Percentiles rank a stretch among this genome's conserved stretches.
Evolutionary conservation across 2,329 filamentous ascomycete genomes (phyloP).

Genomic region (Aspergillus melleus): DNA sequence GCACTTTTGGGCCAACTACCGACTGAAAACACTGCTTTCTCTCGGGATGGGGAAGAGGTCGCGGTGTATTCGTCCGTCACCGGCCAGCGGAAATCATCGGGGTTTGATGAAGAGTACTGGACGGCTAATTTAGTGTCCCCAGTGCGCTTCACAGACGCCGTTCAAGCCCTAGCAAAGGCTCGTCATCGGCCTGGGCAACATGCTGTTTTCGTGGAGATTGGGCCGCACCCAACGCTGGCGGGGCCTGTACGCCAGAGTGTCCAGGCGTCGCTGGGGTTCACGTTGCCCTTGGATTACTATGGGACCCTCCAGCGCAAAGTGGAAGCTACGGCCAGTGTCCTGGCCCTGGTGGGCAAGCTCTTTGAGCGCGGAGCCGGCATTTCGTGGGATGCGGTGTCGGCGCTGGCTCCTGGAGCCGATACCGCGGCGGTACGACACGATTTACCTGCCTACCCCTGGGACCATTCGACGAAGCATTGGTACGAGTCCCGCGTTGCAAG

Average conservation of each 20-base stretch:
- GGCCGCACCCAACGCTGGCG: slow-evolving; percentile 23
- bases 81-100: neutral
- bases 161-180: neutral
- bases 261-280: neutral
- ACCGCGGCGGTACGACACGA: neutral
- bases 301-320: neutral
- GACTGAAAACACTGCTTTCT: too few relatives aligned
- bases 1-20: neutral
- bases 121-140: slow-evolving; percentile 4
- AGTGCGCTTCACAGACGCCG: slow-evolving; percentile 8
- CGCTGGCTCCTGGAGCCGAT: too few relatives aligned
- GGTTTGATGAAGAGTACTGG: slow-evolving; percentile 10
- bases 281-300: neutral
- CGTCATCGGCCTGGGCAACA: neutral
- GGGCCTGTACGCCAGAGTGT: slow-evolving; percentile 16
- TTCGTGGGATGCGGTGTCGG: too few relatives aligned
- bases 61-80: slow-evolving; percentile 9
- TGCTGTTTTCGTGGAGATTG: slow-evolving; percentile 5
- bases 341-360: too few relatives aligned
- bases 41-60: neutral
- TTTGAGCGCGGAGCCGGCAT: too few relatives aligned
- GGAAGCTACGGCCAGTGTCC: neutral
- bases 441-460: neutral
- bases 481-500: neutral
- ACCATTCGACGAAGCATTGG: neutral